Percentiles rank a stretch among this genome's conserved stretches.
These are phyloP conservation scores for Cyclotella atomus DNA, from an alignment of 108 stramenopile species.

Conservation along the genomic window DNA sequence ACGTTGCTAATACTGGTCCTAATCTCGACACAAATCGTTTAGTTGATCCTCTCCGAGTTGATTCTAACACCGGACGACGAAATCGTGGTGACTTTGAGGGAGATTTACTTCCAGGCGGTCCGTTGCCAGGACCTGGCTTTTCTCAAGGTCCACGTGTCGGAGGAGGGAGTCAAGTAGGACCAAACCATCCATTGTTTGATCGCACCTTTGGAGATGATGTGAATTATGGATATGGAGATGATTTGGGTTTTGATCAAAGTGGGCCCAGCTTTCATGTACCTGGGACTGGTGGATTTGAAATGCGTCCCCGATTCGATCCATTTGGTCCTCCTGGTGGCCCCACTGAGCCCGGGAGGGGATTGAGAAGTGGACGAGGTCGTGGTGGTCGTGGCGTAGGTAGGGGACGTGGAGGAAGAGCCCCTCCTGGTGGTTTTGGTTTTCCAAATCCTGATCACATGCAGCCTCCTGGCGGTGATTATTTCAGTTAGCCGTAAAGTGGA, in stretches of 20 bases:
- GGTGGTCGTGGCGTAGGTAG: slow-evolving; percentile 30
- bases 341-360: slow-evolving; percentile 44
- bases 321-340: slow-evolving; percentile 72
- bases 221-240: slow-evolving; percentile 17
- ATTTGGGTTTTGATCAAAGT: slow-evolving; percentile 30
- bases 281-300: slow-evolving; percentile 54
- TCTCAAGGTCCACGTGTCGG: background rate
- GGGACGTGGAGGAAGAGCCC: slow-evolving; percentile 6
- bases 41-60: slow-evolving; percentile 39
- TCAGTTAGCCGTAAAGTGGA: slow-evolving; percentile 14
- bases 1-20: slow-evolving; percentile 5
- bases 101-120: slow-evolving; percentile 75
- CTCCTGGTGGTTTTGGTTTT: slow-evolving; percentile 64
- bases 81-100: slow-evolving; percentile 68
- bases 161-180: slow-evolving; percentile 81
- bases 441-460: slow-evolving; percentile 84
- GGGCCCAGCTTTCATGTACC: slow-evolving; percentile 31
- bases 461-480: slow-evolving; percentile 61
- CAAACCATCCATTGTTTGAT: slow-evolving; percentile 83
- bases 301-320: slow-evolving; percentile 86
- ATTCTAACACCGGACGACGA: background rate
- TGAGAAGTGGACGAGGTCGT: slow-evolving; percentile 36
- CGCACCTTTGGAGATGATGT: slow-evolving; percentile 45
- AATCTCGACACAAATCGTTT: slow-evolving; percentile 20
- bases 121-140: slow-evolving; percentile 27